Conservation (phyloP, 225 moss, liverwort and hornwort genomes). For the Rhytidiadelphus loreus region DNA sequence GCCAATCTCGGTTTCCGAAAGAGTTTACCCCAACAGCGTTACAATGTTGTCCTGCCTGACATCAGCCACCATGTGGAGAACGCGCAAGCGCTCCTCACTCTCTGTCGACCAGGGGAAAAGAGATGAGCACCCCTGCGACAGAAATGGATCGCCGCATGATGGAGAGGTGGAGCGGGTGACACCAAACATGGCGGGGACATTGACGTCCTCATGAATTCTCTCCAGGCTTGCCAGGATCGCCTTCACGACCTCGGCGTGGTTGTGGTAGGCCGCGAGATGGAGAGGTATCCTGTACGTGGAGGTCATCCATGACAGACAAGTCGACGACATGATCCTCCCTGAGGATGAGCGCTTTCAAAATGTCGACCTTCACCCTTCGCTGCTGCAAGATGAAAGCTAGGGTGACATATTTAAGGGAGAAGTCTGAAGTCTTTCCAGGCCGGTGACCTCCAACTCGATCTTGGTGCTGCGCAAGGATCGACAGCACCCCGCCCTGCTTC, state of each 20-base stretch:
- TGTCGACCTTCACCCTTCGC: constrained; percentile 13
- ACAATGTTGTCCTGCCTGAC: constrained; percentile 20
- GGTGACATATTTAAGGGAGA: constrained; percentile 19
- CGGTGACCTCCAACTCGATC: background rate
- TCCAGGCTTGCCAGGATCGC: constrained; percentile 5
- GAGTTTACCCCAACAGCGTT: background rate
- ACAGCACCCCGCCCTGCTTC: background rate
- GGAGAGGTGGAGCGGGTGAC: constrained; percentile 34
- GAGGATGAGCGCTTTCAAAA: background rate
- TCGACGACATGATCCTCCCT: background rate
- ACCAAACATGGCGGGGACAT: constrained; percentile 28
- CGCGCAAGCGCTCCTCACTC: constrained; percentile 11
- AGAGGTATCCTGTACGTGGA: constrained; percentile 42
- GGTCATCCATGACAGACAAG: constrained; percentile 13
- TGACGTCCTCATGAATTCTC: constrained; percentile 12
- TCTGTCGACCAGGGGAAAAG: background rate
- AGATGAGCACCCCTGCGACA: constrained; percentile 9
- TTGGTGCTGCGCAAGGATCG: background rate
- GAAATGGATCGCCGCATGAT: constrained; percentile 19
- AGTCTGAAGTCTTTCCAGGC: background rate
- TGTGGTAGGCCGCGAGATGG: constrained; percentile 30
- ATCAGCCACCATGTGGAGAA: constrained; percentile 44
- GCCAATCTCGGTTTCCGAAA: constrained; percentile 5
- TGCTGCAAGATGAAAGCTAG: constrained; percentile 32
- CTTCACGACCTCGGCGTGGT: constrained; percentile 25